Evolutionary conservation across 1,284 basidiomycete genomes (phyloP).

Genomic region (Leccinum huronense): DNA sequence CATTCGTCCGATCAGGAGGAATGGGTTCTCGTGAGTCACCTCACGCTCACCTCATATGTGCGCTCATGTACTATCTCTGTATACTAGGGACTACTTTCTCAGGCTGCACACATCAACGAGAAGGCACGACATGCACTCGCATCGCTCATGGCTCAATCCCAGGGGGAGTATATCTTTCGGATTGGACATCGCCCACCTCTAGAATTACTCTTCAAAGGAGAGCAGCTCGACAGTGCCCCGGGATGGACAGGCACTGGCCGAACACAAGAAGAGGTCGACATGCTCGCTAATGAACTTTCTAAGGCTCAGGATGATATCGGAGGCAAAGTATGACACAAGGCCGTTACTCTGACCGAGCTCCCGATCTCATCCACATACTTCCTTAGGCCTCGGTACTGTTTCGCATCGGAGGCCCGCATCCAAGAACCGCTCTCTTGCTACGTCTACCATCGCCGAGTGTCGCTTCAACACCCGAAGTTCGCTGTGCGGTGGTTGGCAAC

Average conservation of each 20-base stretch:
- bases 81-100: slow-evolving; percentile 45
- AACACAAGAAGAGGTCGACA: slow-evolving; percentile 51
- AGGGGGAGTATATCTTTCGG: slow-evolving; percentile 70
- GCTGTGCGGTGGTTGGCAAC: slow-evolving; percentile 95
- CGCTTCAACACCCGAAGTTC: slow-evolving; percentile 79
- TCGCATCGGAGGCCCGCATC: slow-evolving; percentile 44
- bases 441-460: slow-evolving; percentile 72
- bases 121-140: slow-evolving; percentile 61
- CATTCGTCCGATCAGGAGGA: slow-evolving; percentile 52
- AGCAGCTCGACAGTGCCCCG: slow-evolving; percentile 41
- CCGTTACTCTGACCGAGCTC: neutral
- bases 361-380: slow-evolving; percentile 5
- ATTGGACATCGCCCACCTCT: slow-evolving; percentile 63
- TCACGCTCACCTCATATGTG: slow-evolving; percentile 2
- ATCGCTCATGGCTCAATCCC: slow-evolving; percentile 59
- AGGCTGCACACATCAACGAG: slow-evolving; percentile 43
- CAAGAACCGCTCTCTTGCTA: slow-evolving; percentile 59
- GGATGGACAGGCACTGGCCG: slow-evolving; percentile 56
- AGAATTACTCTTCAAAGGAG: slow-evolving; percentile 51
- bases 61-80: slow-evolving; percentile 6
- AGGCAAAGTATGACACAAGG: slow-evolving; percentile 55
- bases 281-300: slow-evolving; percentile 44
- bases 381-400: slow-evolving; percentile 57
- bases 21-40: slow-evolving; percentile 55
- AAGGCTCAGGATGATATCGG: slow-evolving; percentile 59